Evolutionary conservation across 768 basidiomycete genomes (phyloP), one percentile per base, ranked within the genome.

Genomic region (Gelatoporia subvermispora): DNA sequence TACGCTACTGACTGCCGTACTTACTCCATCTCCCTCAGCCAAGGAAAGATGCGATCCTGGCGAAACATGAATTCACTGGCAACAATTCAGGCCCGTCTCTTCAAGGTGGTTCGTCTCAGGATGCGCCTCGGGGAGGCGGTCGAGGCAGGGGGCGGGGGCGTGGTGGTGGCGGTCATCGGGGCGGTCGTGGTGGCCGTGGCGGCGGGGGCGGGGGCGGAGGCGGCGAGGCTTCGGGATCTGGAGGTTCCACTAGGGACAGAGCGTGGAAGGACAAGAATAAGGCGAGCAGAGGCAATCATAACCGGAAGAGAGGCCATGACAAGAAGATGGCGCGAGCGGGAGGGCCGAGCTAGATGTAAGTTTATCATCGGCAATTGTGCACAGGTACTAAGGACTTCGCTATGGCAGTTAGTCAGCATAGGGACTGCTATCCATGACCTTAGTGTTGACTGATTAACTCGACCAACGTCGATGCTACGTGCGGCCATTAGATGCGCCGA

Each of bases 291-390:
- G 82, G 65, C 2, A 93, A 92, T 58, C 83, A 82, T 59, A 75
- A 83, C 51, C 74, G 92, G 25, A 92, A 88, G 65, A 70, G 88
- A 45, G 93, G 90, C 0, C 87, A 90, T 59, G 93, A 93, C 65
- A 88, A 83, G 68, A 96, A 96, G 72, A 83, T 94, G 87, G 75
- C 79, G 9, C 77, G 72, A 50, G 79, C 71, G 48, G 87, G 80
- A 10, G 73, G 54, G 11, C 65, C 65, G 23, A 47, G 54, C 23
- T 61, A 43, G 54, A 37, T 38, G 35, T 21, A 13, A 37, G 2
- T 20, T 7, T 11, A n/a, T 11, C 22, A n/a, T 18, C 23, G 3
- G 45, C 25, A 31, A 7, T 25, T 42, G 20, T n/a, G n/a, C n/a
- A n/a, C n/a, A n/a, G n/a, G n/a, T n/a, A n/a, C n/a, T n/a, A n/a